A percentile compares a stretch with the other conserved stretches of the same genome.
Evolutionary conservation across 1,284 basidiomycete genomes (phyloP).

Genomic region (Sanghuangporus sanghuang): DNA sequence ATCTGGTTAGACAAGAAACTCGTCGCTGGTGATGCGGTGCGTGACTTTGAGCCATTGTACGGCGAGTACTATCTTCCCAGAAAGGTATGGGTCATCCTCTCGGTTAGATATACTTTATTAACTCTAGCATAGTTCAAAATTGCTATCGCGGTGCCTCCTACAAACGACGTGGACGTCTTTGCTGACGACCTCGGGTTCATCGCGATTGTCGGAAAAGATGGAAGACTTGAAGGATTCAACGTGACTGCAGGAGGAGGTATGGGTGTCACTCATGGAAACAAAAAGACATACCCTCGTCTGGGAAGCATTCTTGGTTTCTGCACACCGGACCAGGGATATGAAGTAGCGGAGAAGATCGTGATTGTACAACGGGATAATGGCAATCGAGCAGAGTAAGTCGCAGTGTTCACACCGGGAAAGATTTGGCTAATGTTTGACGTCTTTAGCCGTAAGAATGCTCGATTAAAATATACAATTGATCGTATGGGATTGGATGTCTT

Average conservation of each 20-base stretch:
- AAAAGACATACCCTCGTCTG: conserved; percentile 95
- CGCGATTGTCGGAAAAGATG: conserved; percentile 75
- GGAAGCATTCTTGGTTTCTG: conserved; percentile 92
- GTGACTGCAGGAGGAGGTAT: conserved; percentile 93
- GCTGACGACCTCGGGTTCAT: conserved; percentile 96
- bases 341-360: conserved; percentile 92
- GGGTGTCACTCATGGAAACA: conserved; percentile 99
- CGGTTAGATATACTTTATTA: not conserved
- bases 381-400: conserved; percentile 81
- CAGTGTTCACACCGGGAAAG: not conserved
- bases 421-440: conserved; percentile 38
- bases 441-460: conserved; percentile 62
- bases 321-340: conserved; percentile 79
- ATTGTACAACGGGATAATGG: conserved; percentile 94
- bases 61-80: conserved; percentile 96
- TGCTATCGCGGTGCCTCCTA: conserved; percentile 93
- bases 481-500: conserved; percentile 86
- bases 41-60: conserved; percentile 95
- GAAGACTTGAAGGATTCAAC: conserved; percentile 83
- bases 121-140: conserved; percentile 80
- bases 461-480: conserved; percentile 97
- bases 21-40: conserved; percentile 84
- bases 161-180: conserved; percentile 95
- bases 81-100: conserved; percentile 49
- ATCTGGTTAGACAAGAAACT: conserved; percentile 98